Conservation (phyloP, 2,329 filamentous ascomycete species). For the Xylariaceae sp. region DNA sequence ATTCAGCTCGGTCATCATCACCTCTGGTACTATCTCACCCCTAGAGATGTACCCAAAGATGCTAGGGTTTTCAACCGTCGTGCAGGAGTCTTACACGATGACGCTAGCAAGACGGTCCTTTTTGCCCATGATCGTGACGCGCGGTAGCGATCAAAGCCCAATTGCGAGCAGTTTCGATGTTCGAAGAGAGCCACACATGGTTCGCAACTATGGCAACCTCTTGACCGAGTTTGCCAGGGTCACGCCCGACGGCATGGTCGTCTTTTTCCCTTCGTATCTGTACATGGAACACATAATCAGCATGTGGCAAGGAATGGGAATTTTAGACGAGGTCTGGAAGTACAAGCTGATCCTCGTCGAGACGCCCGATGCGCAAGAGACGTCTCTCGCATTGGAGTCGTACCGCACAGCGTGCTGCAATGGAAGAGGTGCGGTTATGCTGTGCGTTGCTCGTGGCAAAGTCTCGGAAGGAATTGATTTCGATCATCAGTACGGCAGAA, state of each 20-base stretch:
- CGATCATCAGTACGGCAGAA: conserved; percentile 95
- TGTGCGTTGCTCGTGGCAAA: conserved; percentile 95
- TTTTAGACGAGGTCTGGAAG: conserved; percentile 96
- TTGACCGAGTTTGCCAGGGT: conserved; percentile 93
- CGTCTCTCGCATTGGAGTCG: conserved; percentile 88
- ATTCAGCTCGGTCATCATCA: conserved; percentile 97
- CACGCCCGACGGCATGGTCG: conserved; percentile 95
- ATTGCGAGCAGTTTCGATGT: conserved; percentile 94
- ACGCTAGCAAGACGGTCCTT: conserved; percentile 92
- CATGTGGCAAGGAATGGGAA: conserved; percentile 99
- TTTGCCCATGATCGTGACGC: conserved; percentile 93
- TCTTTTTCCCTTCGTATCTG: conserved; percentile 96
- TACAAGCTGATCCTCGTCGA: conserved; percentile 98
- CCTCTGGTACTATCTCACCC: conserved; percentile 92
- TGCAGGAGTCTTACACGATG: conserved; percentile 97
- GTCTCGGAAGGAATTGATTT: conserved; percentile 99
- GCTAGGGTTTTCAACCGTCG: conserved; percentile 85
- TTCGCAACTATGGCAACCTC: conserved; percentile 90
- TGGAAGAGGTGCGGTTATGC: conserved; percentile 82
- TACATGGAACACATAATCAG: conserved; percentile 99
- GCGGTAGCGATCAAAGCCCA: conserved; percentile 87
- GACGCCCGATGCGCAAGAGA: conserved; percentile 95
- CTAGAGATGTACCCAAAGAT: conserved; percentile 99
- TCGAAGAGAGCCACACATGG: conserved; percentile 91
- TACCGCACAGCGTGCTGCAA: conserved; percentile 98